Conservation (phyloP, 2,329 filamentous ascomycete species). For the Trichoderma arundinaceum region DNA sequence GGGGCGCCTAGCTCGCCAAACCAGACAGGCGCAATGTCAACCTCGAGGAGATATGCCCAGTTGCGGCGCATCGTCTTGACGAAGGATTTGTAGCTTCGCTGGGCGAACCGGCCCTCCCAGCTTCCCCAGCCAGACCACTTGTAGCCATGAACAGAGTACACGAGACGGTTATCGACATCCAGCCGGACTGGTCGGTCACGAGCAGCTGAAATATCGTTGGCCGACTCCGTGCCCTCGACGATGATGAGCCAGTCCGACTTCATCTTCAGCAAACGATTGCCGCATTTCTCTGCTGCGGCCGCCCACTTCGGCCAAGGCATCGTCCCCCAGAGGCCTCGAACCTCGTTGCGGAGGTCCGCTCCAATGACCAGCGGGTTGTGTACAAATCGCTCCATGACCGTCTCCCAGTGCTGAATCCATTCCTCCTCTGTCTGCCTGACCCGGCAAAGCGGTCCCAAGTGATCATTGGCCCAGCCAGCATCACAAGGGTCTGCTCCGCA, state of each 20-base stretch:
- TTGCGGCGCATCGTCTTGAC: conserved; percentile 65
- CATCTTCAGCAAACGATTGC: conserved; percentile 64
- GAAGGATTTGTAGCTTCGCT: conserved; percentile 67
- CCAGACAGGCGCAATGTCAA: conserved; percentile 63
- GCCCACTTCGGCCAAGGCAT: conserved; percentile 71
- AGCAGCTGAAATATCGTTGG: conserved; percentile 67
- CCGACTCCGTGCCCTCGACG: conserved; percentile 70
- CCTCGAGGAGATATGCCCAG: conserved; percentile 67
- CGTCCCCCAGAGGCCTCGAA: conserved; percentile 70
- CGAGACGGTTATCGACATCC: conserved; percentile 59
- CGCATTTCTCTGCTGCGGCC: conserved; percentile 68
- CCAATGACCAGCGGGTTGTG: conserved; percentile 68
- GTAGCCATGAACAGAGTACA: conserved; percentile 73
- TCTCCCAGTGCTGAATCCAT: conserved; percentile 71
- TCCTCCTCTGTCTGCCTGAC: conserved; percentile 67
- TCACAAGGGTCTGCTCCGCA: conserved; percentile 72
- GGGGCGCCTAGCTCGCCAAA: conserved; percentile 70
- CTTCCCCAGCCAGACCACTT: conserved; percentile 73
- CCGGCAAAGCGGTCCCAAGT: conserved; percentile 64
- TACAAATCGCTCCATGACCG: conserved; percentile 64
- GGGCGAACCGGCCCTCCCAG: conserved; percentile 62
- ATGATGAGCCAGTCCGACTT: conserved; percentile 70
- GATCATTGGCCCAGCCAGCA: conserved; percentile 68
- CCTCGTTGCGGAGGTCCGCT: conserved; percentile 71
- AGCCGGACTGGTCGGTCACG: conserved; percentile 62